A percentile compares a stretch with the other conserved stretches of the same genome.
These are phyloP conservation scores for Meyerozyma sp. DNA, from an alignment of 1,139 yeast species.

Conservation along the genomic window DNA sequence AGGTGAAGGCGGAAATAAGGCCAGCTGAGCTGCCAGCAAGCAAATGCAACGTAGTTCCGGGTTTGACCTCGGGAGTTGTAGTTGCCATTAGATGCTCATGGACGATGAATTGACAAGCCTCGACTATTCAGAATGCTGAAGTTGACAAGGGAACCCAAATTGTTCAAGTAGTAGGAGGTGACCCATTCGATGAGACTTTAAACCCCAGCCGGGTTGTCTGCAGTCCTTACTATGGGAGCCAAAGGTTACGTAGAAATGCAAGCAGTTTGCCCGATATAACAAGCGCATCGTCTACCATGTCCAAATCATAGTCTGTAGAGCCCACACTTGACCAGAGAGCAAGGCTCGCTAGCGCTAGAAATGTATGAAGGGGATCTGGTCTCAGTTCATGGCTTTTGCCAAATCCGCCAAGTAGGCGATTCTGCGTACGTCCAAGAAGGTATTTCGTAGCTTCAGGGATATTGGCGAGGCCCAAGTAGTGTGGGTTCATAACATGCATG, in stretches of 20 bases:
- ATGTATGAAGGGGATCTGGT: conserved; percentile 73
- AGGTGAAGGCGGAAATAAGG: conserved; percentile 67
- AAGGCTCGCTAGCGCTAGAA: conserved; percentile 54
- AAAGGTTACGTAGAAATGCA: conserved; percentile 1
- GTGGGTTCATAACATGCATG: conserved; percentile 35
- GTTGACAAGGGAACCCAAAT: neutral
- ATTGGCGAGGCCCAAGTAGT: conserved; percentile 29
- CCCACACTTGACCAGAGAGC: conserved; percentile 29
- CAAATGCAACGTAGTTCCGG: conserved; percentile 41
- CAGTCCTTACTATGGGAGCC: conserved; percentile 3
- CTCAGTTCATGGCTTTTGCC: conserved; percentile 54
- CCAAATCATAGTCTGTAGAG: neutral
- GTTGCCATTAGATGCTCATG: conserved; percentile 5
- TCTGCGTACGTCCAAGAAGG: conserved; percentile 59
- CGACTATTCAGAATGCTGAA: neutral
- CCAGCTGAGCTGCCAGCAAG: conserved; percentile 88
- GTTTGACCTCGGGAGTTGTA: neutral
- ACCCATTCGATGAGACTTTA: neutral
- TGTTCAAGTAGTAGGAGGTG: neutral
- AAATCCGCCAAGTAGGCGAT: conserved; percentile 72
- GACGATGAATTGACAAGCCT: neutral
- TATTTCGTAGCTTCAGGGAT: conserved; percentile 33
- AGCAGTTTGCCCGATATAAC: conserved; percentile 7
- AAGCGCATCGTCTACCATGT: conserved; percentile 7
- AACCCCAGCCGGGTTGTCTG: neutral